Conservation (phyloP, 78 protist species). For the Dictyostelium citrinum region DNA sequence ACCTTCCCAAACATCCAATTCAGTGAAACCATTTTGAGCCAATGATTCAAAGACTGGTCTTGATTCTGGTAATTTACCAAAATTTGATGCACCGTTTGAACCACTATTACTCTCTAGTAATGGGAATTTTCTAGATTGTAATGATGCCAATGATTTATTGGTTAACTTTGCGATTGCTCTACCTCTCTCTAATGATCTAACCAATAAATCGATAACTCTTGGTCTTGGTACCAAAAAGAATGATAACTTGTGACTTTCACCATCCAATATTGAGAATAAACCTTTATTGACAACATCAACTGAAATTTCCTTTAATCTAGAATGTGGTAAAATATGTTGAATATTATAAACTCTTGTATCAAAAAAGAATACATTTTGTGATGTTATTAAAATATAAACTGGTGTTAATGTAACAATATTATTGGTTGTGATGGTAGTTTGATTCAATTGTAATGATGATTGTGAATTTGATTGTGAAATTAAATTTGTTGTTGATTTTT, state of each 20-base stretch:
- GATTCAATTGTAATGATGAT: neutral
- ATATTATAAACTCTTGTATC: conserved; percentile 14
- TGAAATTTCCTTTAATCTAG: conserved; percentile 32
- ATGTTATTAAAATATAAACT: conserved; percentile 17
- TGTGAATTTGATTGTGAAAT: neutral
- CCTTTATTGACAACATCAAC: conserved; percentile 43
- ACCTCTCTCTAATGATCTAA: conserved; percentile 24
- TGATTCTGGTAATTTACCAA: conserved; percentile 54
- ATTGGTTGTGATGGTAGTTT: neutral
- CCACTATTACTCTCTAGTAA: neutral
- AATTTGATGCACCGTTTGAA: neutral
- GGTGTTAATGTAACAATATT: neutral
- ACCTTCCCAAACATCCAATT: conserved; percentile 71
- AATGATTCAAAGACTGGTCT: conserved; percentile 56
- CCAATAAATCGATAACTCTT: conserved; percentile 18
- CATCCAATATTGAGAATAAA: conserved; percentile 20
- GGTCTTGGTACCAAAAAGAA: conserved; percentile 37
- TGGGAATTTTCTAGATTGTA: conserved; percentile 21
- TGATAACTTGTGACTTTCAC: neutral
- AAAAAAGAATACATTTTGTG: conserved; percentile 32
- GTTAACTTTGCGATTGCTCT: conserved; percentile 29
- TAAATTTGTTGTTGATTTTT: conserved; percentile 10
- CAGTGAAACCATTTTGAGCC: conserved; percentile 43
- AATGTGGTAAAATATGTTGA: conserved; percentile 30
- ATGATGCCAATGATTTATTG: conserved; percentile 7